Evolutionary conservation across 2,329 filamentous ascomycete genomes (phyloP), one percentile per base, ranked within the genome.

Genomic region (Stemphylium beticola): DNA sequence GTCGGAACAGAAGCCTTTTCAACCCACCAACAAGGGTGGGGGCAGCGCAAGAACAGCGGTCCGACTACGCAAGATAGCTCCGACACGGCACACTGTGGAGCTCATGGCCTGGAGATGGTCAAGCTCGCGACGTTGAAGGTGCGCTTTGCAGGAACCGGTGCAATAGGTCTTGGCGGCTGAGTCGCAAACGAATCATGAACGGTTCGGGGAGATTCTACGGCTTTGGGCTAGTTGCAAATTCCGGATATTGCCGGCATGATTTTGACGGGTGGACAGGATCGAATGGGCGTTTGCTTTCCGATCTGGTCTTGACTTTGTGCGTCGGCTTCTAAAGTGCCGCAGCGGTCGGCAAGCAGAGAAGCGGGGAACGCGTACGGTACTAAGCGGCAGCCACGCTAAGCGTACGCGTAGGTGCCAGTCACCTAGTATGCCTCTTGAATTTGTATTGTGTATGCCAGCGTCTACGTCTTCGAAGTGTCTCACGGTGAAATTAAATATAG

Each of bases 121-220:
- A 33, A 56, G 43, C 38, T 43, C 31, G 37, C 31, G 20, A 33
- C 39, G 38, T 44, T 39, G 29, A 10, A 44, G 40, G 32, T 42
- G 38, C 33, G 49, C 53, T 48, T 44, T 43, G 43, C 38, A 31
- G 40, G 42, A 54, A 54, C 33, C 15, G 40, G 52, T 40, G 39
- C 42, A 38, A 43, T 29, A 37, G 18, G 33, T 20, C 38, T 46
- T 53, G 43, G 38, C 38, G 32, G 17, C 32, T 34, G 53, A 33
- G 39, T 47, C 26, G 38, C 18, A 26, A 45, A 36, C 17, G 20
- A 14, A 17, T 36, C 32, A 11, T 11, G 9, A 11, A 29, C 9
- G 26, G 26, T 29, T 29, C 26, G 9, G 26, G 34, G 17, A 32
- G 8, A 24, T 39, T 15, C 12, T 14, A 29, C 45, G 6, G 17